Base-by-base conservation (phyloP, 1,284 basidiomycete genomes). In the Phylloporus sp. region DNA sequence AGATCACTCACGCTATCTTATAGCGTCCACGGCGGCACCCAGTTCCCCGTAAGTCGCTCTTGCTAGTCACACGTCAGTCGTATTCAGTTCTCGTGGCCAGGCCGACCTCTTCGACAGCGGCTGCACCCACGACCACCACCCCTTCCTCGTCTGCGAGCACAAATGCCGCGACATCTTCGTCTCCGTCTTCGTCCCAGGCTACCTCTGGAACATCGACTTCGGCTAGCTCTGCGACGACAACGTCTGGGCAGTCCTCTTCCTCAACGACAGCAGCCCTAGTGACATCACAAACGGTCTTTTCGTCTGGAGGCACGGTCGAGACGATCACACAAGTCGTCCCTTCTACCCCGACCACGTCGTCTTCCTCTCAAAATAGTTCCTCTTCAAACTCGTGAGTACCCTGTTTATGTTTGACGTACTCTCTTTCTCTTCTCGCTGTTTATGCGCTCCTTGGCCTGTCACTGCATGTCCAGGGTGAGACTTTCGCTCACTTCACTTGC, bases 371-470 rank as follows among this genome's bases (percentile, higher is more conserved):
- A 27, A 62, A 15, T 39, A 27, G 10, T 29, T 8, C 70, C 2
- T 63, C 70, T 5, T 70, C 73, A 2, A 72, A 70, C n/a, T 77
- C 77, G 77, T 78, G n/a, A 66, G 77, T 78, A 23, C 62, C 43
- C 17, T 19, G 20, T 47, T 20, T n/a, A 5, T 47, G 20, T 47
- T 47, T 20, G 20, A 20, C 20, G 45, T 32, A 4, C 5, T n/a
- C 3, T 37, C 29, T 35, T 37, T 57, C 8, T 23, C 5, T 57
- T 59, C 4, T 58, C 57, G 57, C 37, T 37, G 5, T 15, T 25
- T 32, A 25, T 11, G 59, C 59, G 29, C 53, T 5, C 11, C 23
- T 49, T 27, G 12, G 23, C 25, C 12, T n/a, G 12, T n/a, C 53
- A 55, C 52, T 53, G 52, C 53, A n/a, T 14, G 2, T 17, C 7